Base-by-base conservation (phyloP, 176 grass and related monocot species). In the Chrysopogon serrulatus region DNA sequence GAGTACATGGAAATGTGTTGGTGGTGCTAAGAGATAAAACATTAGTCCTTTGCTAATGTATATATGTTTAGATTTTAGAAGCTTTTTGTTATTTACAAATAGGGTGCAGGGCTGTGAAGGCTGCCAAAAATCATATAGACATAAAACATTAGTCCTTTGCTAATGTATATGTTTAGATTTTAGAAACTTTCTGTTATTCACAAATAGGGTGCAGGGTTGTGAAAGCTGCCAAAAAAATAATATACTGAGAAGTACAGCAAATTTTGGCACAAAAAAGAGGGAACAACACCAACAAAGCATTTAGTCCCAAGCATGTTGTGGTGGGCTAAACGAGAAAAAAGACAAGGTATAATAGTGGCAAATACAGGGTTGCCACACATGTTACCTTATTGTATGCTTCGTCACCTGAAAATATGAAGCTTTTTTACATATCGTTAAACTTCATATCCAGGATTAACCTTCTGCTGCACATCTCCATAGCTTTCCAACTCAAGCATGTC, bases 401-500 rank as follows among this genome's bases (percentile, higher is more conserved):
- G 82, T 4, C 12, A 19, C 34, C 36, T 67, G 60, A 67, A 74
- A 45, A 60, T 64, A 47, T 83, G 41, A 49, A 51, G 2, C 54
- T 61, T 59, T n/a, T 53, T n/a, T 48, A 26, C 13, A 11, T 26
- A 77, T 27, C 11, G 64, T 91, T 70, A 99, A 18, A 99, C 90
- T 32, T 96, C 87, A 37, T 94, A 99, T 72, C 96, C 96, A 84
- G 90, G 96, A 82, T 99, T 99, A 60, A 99, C 80, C 88, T 86
- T 99, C 82, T 96, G 96, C 74, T 99, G 96, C 21, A 96, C 89
- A 87, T 87, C 90, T 8, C 82, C 90, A 8, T 94, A 96, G 74
- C 93, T 99, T 88, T 96, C 93, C 82, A 99, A 73, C 87, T 99
- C 96, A 27, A 83, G 89, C 96, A 96, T 91, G 87, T 99, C 93